Conservation (phyloP, 78 protist species). For the Polysphondylium violaceum region DNA sequence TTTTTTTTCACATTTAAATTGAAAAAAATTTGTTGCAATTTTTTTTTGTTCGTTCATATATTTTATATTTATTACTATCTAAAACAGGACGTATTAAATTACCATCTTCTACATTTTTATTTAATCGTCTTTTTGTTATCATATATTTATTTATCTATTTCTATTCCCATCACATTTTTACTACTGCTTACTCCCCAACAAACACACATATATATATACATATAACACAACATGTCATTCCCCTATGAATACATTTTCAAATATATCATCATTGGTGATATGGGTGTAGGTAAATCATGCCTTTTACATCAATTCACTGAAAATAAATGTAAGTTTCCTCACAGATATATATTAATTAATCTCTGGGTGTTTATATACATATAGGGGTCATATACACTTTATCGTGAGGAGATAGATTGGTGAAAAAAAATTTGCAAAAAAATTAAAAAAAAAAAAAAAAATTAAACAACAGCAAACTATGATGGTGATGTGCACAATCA, state of each 20-base stretch:
- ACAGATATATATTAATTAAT: slow-evolving; percentile 95
- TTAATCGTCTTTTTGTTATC: too few species aligned
- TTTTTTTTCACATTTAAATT: too few species aligned
- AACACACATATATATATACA: neutral
- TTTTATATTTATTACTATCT: too few species aligned
- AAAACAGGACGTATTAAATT: too few species aligned
- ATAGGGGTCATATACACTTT: neutral
- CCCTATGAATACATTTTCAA: slow-evolving; percentile 88
- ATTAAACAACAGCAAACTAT: neutral
- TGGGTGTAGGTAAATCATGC: slow-evolving; percentile 95
- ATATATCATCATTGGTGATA: slow-evolving; percentile 94
- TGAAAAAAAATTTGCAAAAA: neutral
- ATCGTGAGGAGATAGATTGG: neutral
- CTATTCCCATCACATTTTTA: too few species aligned
- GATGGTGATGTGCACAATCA: too few species aligned
- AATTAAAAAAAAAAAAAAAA: neutral
- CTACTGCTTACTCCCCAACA: too few species aligned
- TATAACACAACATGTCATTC: slow-evolving; percentile 42
- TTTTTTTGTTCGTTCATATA: too few species aligned
- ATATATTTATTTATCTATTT: too few species aligned
- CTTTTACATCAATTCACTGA: slow-evolving; percentile 92
- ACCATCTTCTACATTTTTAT: too few species aligned
- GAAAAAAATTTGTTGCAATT: too few species aligned
- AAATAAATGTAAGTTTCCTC: slow-evolving; percentile 76
- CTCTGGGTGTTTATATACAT: too few species aligned